Conservation (phyloP, 2,329 filamentous ascomycete genomes). For the Tolypocladium album region DNA sequence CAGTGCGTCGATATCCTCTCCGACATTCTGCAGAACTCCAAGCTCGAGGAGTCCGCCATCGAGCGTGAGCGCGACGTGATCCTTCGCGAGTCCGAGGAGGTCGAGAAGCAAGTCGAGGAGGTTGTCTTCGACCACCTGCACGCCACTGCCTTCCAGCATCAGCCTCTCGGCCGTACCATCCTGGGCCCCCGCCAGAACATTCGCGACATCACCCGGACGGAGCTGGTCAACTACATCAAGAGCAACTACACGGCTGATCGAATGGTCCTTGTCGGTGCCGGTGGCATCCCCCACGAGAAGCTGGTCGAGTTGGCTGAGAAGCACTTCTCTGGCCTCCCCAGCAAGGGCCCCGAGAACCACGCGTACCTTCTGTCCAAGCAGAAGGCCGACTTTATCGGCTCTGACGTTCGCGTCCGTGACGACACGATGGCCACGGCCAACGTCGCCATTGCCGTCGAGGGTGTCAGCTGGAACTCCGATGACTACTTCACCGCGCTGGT, state of each 20-base stretch:
- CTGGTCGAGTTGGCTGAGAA: slow-evolving; percentile 94
- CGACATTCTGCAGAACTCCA: slow-evolving; percentile 99
- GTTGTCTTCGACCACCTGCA: slow-evolving; percentile 99
- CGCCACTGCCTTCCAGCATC: slow-evolving; percentile 93
- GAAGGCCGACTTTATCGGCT: slow-evolving; percentile 92
- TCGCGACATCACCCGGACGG: slow-evolving; percentile 82
- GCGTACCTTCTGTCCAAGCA: slow-evolving; percentile 71
- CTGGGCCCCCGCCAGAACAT: slow-evolving; percentile 98
- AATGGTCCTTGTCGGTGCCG: slow-evolving; percentile 95
- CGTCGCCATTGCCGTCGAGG: slow-evolving; percentile 96
- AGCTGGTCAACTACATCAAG: slow-evolving; percentile 95
- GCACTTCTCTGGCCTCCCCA: slow-evolving; percentile 76
- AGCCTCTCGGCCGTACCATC: slow-evolving; percentile 95
- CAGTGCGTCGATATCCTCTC: slow-evolving; percentile 96
- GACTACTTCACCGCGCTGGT: slow-evolving; percentile 99
- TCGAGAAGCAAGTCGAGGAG: slow-evolving; percentile 99
- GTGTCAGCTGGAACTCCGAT: slow-evolving; percentile 98
- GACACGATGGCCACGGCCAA: slow-evolving; percentile 94
- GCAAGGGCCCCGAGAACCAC: slow-evolving; percentile 62
- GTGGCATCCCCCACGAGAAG: slow-evolving; percentile 86
- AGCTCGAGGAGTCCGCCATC: slow-evolving; percentile 85
- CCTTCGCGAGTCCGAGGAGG: slow-evolving; percentile 96
- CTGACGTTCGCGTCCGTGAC: slow-evolving; percentile 89
- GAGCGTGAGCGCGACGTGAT: slow-evolving; percentile 99
- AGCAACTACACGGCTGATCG: slow-evolving; percentile 99